phyloP scores from a whole-genome alignment of 768 basidiomycete species.

The Suillus plorans region DNA sequence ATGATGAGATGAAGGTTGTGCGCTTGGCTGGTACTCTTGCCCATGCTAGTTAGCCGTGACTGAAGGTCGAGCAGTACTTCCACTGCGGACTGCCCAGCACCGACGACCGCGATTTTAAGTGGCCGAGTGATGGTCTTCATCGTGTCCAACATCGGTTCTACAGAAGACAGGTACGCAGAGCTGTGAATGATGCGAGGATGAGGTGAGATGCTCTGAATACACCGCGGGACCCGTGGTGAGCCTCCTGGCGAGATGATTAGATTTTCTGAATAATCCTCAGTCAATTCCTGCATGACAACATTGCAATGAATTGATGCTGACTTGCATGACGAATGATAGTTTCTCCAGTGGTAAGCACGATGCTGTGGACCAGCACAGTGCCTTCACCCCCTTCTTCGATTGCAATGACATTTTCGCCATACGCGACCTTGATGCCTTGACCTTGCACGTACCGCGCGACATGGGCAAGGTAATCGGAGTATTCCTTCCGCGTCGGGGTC shows the following conservation, averaged over 20 bases:
- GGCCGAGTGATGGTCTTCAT: constrained; percentile 25
- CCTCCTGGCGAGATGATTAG: constrained; percentile 54
- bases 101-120: constrained; percentile 44
- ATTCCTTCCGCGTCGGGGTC: constrained; percentile 52
- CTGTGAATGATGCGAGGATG: constrained; percentile 44
- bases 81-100: constrained; percentile 48
- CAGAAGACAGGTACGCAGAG: constrained; percentile 40
- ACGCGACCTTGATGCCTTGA: constrained; percentile 43
- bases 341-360: constrained; percentile 35
- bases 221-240: constrained; percentile 40
- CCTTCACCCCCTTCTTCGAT: constrained; percentile 33
- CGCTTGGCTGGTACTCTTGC: constrained; percentile 18
- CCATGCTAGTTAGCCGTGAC: constrained; percentile 35
- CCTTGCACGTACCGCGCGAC: constrained; percentile 44
- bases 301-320: constrained; percentile 23
- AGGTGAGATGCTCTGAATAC: constrained; percentile 30
- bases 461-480: constrained; percentile 55
- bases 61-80: constrained; percentile 48
- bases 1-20: constrained; percentile 52
- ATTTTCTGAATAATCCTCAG: constrained; percentile 33
- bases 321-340: constrained; percentile 36
- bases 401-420: constrained; percentile 46
- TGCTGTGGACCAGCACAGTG: constrained; percentile 40
- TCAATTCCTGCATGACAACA: constrained; percentile 1
- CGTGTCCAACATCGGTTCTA: constrained; percentile 34